These are phyloP conservation scores for Pseudogymnoascus destructans DNA, from an alignment of 2,329 filamentous ascomycete genomes.

Conservation along the genomic window DNA sequence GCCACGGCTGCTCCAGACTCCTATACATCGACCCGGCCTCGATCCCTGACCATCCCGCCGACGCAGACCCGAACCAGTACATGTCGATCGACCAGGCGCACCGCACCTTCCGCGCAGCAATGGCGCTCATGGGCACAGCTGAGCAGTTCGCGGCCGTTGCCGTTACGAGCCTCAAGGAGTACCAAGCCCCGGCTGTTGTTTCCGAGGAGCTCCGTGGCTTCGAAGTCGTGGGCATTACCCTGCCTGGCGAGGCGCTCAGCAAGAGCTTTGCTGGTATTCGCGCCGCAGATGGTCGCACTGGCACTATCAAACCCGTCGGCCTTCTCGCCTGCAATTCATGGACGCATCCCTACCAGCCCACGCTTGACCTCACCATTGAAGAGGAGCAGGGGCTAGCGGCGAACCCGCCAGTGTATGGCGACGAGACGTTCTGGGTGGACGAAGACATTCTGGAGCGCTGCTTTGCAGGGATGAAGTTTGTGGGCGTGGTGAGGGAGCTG, in stretches of 20 bases:
- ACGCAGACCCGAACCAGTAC: constrained; percentile 9
- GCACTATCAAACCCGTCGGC: constrained; percentile 32
- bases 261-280: constrained; percentile 34
- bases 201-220: constrained; percentile 39
- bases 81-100: constrained; percentile 16
- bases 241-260: constrained; percentile 30
- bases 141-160: constrained; percentile 9
- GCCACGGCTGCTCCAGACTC: constrained; percentile 35
- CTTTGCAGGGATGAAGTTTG: constrained; percentile 51
- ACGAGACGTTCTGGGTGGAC: constrained; percentile 55
- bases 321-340: constrained; percentile 32
- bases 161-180: constrained; percentile 11
- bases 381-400: constrained; percentile 19
- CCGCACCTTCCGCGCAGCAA: constrained; percentile 16
- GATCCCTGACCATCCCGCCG: constrained; percentile 15
- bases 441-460: constrained; percentile 42
- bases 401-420: constrained; percentile 21
- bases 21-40: constrained; percentile 10
- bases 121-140: constrained; percentile 13
- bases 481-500: constrained; percentile 41
- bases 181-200: constrained; percentile 11
- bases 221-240: constrained; percentile 42
- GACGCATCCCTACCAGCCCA: constrained; percentile 26
- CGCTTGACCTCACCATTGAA: constrained; percentile 19
- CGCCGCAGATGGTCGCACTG: constrained; percentile 25